phyloP scores from a whole-genome alignment of 1,284 basidiomycete genomes.

The Apiotrichum laibachii region DNA sequence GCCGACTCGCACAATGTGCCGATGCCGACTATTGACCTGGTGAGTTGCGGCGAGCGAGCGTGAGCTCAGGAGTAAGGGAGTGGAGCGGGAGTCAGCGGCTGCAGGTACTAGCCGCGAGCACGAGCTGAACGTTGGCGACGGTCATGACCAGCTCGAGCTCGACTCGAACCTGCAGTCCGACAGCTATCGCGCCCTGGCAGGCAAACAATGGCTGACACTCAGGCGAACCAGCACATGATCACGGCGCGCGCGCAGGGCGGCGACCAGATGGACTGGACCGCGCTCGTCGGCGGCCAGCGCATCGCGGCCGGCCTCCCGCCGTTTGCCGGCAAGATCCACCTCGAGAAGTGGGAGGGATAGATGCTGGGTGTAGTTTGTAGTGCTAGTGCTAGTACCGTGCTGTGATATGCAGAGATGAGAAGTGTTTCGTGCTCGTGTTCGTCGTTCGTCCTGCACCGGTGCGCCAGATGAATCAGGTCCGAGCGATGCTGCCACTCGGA shows the following conservation, averaged over 20 bases:
- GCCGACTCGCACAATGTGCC: conserved; percentile 66
- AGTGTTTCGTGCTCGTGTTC: too few species aligned
- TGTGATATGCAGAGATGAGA: too few species aligned
- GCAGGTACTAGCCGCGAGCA: too few species aligned
- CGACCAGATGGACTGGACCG: conserved; percentile 50
- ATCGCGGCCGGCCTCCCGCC: conserved; percentile 50
- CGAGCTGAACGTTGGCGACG: not conserved
- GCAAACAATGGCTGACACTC: conserved; percentile 3
- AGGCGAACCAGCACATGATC: conserved; percentile 67
- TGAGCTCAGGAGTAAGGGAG: too few species aligned
- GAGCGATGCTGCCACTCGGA: too few species aligned
- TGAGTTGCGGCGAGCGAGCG: conserved; percentile 28
- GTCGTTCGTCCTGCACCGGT: too few species aligned
- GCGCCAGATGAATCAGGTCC: too few species aligned
- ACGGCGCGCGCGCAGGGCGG: conserved; percentile 64
- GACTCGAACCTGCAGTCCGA: too few species aligned
- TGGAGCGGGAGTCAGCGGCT: too few species aligned
- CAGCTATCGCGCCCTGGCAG: too few species aligned
- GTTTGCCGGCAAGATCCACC: conserved; percentile 40
- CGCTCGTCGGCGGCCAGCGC: conserved; percentile 50
- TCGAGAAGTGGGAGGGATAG: conserved; percentile 17
- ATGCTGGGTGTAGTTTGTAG: too few species aligned
- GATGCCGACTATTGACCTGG: conserved; percentile 74
- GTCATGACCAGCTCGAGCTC: not conserved
- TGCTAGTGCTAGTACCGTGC: too few species aligned